Conservation (phyloP, 129 eudicot species). For the Deinandra increscens region DNA sequence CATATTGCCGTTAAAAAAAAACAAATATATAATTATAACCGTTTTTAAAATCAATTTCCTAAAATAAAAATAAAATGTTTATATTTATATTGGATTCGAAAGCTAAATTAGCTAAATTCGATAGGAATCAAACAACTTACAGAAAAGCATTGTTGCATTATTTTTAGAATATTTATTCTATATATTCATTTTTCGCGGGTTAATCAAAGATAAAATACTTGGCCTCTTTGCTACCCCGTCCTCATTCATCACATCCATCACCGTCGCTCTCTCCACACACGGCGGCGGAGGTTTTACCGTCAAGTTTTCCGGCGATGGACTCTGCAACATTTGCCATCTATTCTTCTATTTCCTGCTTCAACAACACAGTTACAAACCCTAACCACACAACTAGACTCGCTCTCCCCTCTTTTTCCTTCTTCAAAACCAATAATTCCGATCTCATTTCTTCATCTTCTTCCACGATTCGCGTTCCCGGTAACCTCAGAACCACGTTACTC, state of each 20-base stretch:
- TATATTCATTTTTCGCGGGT: conserved; percentile 7
- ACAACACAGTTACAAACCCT: conserved; percentile 28
- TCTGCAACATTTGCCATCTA: conserved; percentile 20
- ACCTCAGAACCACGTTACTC: conserved; percentile 20
- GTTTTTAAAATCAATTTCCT: too few relatives aligned
- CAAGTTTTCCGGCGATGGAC: conserved; percentile 21
- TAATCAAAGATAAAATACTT: background rate
- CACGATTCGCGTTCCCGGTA: conserved; percentile 12
- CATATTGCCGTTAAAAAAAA: too few relatives aligned
- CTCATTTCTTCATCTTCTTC: background rate
- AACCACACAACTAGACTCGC: conserved; percentile 18
- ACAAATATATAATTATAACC: too few relatives aligned
- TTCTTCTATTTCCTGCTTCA: conserved; percentile 35
- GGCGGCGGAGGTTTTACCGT: conserved; percentile 14
- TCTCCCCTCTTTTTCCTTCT: conserved; percentile 7
- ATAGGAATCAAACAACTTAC: too few relatives aligned
- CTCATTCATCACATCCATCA: background rate
- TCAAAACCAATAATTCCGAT: conserved; percentile 22
- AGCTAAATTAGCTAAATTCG: too few relatives aligned
- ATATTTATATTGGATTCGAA: too few relatives aligned
- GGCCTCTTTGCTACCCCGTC: conserved; percentile 1
- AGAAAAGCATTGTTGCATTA: background rate
- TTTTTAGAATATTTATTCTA: background rate
- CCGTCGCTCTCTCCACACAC: conserved; percentile 4
- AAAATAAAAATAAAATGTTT: too few relatives aligned